Percentiles rank a stretch among this genome's conserved stretches.
These are phyloP conservation scores for Saccharomycopsis amapae DNA, from an alignment of 805 yeast genomes.

Conservation along the genomic window DNA sequence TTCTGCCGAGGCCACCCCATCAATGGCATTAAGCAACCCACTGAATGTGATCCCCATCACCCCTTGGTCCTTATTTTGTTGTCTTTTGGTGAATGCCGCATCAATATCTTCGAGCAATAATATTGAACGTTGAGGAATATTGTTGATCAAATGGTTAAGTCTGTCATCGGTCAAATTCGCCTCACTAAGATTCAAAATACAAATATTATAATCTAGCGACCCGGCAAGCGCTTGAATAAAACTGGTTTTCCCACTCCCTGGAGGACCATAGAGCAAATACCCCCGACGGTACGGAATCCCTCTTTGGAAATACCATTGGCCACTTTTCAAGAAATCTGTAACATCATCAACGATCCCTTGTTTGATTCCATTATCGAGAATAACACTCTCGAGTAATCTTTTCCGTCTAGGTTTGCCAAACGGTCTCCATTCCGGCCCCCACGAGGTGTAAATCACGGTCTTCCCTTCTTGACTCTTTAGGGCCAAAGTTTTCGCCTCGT, in stretches of 20 bases:
- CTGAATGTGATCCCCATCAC: slow-evolving; percentile 95
- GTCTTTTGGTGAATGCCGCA: slow-evolving; percentile 86
- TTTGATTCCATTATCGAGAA: slow-evolving; percentile 69
- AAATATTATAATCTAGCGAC: slow-evolving; percentile 89
- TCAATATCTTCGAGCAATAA: slow-evolving; percentile 87
- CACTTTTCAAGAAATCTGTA: slow-evolving; percentile 66
- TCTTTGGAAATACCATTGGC: slow-evolving; percentile 88
- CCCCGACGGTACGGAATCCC: slow-evolving; percentile 99
- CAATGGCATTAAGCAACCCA: slow-evolving; percentile 87
- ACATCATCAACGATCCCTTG: slow-evolving; percentile 66
- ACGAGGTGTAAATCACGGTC: slow-evolving; percentile 86
- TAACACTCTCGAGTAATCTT: slow-evolving; percentile 76
- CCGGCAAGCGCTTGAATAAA: slow-evolving; percentile 97
- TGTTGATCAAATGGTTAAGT: slow-evolving; percentile 91
- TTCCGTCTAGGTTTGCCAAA: slow-evolving; percentile 93
- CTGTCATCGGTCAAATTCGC: slow-evolving; percentile 91
- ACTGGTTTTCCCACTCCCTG: slow-evolving; percentile 95
- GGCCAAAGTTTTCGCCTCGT: slow-evolving; percentile 82
- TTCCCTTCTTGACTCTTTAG: slow-evolving; percentile 81
- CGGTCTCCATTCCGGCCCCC: slow-evolving; percentile 99
- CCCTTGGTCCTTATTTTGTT: slow-evolving; percentile 56
- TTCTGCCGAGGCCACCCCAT: slow-evolving; percentile 96
- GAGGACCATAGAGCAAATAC: slow-evolving; percentile 90
- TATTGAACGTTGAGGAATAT: slow-evolving; percentile 84
- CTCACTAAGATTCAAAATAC: slow-evolving; percentile 86